Base-by-base conservation (phyloP, 176 grass and related monocot genomes). In the Leersia perrieri region DNA sequence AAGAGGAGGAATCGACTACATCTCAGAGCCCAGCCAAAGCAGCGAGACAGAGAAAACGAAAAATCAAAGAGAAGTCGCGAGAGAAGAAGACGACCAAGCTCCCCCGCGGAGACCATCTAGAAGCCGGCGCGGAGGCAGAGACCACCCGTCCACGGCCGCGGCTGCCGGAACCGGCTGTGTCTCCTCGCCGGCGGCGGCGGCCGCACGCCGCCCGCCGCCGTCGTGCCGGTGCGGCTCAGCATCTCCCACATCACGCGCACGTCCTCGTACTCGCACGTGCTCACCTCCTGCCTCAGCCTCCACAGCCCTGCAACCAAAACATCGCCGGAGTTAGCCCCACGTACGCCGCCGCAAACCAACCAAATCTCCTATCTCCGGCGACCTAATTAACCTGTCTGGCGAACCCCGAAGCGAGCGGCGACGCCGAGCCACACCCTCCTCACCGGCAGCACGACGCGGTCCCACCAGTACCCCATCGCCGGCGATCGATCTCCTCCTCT, bases 191-290 rank as follows among this genome's bases (percentile, higher is more conserved):
- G 27, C n/a, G 74, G 36, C 67, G 82, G 18, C 49, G 18, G 18
- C 16, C 49, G 18, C 49, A n/a, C n/a, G n/a, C 49, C 18, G 3
- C 5, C 47, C 47, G 47, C 47, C 40, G 11, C 57, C 9, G 76
- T 26, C 28, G 85, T 4, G 26, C 70, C 15, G 20, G 82, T 86
- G 33, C 86, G 86, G 79, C 94, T 98, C 51, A 98, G 96, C 88
- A 98, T 92, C 82, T 95, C 96, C 96, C 96, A 95, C 96, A 98
- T 95, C 79, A 98, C 96, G 42, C 80, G 96, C 82, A 98, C 96
- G 83, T 98, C 96, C 75, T 93, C 96, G 84, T 98, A 98, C 81
- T 95, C 96, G 88, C 96, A 98, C 84, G 96, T 93, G 90, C 96
- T 93, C 84, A 98, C 92, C 86, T 98, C 96, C 74, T 94, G 84